These are phyloP conservation scores for Ustilago hordei DNA, from an alignment of 1,284 basidiomycete species.

Conservation along the genomic window DNA sequence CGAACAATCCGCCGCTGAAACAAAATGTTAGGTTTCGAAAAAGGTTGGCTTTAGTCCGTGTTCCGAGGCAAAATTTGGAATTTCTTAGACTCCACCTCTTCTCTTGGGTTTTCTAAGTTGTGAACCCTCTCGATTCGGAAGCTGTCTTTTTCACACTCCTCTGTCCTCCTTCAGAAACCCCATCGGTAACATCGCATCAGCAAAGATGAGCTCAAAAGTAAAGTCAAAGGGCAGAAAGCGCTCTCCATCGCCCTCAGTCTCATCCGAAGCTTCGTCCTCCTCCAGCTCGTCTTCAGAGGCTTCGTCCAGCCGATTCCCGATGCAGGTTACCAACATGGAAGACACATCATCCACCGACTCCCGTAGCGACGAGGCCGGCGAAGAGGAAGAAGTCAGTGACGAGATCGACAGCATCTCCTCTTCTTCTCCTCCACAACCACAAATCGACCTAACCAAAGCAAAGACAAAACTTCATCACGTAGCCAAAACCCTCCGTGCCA, in stretches of 20 bases:
- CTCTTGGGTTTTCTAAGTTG: constrained; percentile 3
- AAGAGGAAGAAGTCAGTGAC: neutral
- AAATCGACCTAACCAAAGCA: constrained; percentile 33
- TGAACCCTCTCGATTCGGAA: neutral
- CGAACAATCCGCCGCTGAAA: constrained; percentile 21
- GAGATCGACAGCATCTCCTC: neutral
- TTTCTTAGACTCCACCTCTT: constrained; percentile 14
- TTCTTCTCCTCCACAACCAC: neutral
- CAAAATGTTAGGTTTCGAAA: constrained; percentile 6
- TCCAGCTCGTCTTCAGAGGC: constrained; percentile 22
- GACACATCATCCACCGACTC: neutral
- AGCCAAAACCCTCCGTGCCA: constrained; percentile 77
- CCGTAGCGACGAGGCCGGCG: constrained; percentile 5
- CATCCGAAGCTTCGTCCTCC: neutral
- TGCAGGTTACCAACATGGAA: neutral
- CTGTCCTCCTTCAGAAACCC: neutral
- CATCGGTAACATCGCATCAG: neutral
- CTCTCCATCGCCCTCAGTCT: constrained; percentile 7
- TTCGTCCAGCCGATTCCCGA: constrained; percentile 27
- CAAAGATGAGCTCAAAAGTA: constrained; percentile 15
- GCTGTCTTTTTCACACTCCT: neutral
- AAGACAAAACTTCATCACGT: constrained; percentile 73
- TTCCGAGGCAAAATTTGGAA: constrained; percentile 39
- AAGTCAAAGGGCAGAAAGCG: neutral
- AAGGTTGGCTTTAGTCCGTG: neutral